These are phyloP conservation scores for Beauveria varroae DNA, from an alignment of 2,329 filamentous ascomycete genomes.

Conservation along the genomic window DNA sequence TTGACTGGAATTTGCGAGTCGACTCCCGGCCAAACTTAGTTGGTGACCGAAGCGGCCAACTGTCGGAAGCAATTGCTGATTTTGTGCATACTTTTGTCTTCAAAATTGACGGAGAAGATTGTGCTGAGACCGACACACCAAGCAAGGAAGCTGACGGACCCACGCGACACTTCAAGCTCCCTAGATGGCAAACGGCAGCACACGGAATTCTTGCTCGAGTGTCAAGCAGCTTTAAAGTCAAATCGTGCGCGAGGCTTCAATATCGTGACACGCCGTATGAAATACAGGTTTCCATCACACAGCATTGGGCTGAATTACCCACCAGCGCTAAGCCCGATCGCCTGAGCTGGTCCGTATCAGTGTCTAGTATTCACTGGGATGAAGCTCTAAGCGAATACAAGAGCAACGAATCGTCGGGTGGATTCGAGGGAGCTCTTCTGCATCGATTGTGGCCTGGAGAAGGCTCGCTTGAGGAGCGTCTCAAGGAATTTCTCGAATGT, in stretches of 20 bases:
- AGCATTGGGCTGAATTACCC: conserved; percentile 20
- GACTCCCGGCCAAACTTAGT: conserved; percentile 15
- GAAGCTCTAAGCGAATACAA: conserved; percentile 24
- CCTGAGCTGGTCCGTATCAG: conserved; percentile 23
- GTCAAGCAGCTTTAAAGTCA: conserved; percentile 15
- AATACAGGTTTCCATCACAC: conserved; percentile 25
- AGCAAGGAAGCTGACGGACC: neutral
- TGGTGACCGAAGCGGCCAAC: neutral
- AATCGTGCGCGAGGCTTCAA: conserved; percentile 22
- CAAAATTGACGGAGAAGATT: neutral
- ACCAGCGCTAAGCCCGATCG: conserved; percentile 14
- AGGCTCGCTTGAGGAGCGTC: conserved; percentile 20
- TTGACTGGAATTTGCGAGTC: conserved; percentile 28
- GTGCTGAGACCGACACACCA: too few relatives aligned
- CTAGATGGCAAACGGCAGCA: conserved; percentile 4
- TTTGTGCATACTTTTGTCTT: neutral
- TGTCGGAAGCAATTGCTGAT: neutral
- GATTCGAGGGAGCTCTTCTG: conserved; percentile 23
- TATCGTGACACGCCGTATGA: conserved; percentile 24
- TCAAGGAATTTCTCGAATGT: conserved; percentile 23
- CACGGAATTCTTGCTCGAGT: conserved; percentile 2
- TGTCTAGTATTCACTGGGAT: conserved; percentile 30
- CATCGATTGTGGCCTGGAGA: conserved; percentile 26
- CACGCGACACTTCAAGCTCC: neutral
- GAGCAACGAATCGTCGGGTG: conserved; percentile 18